Percentiles rank a stretch among this genome's conserved stretches.
phyloP scores from a whole-genome alignment of 345 rosid species.

The Brassica juncea region DNA sequence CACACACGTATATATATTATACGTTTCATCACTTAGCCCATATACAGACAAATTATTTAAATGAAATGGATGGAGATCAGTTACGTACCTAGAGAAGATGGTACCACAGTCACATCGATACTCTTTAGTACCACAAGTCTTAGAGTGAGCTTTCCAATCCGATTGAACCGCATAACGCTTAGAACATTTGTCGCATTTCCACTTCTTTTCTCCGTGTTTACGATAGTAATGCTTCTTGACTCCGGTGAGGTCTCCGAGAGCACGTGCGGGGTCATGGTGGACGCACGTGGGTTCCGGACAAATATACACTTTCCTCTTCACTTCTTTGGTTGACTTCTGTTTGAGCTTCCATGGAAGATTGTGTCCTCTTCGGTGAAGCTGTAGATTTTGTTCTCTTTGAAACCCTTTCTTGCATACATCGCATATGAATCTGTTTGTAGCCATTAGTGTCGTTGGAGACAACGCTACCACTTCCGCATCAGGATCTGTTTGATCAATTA shows the following conservation, averaged over 20 bases:
- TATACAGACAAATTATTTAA: slow-evolving; percentile 35
- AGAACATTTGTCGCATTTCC: slow-evolving; percentile 87
- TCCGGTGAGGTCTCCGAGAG: slow-evolving; percentile 87
- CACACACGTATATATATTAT: slow-evolving; percentile 11
- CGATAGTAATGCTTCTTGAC: slow-evolving; percentile 77
- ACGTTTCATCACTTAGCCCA: slow-evolving; percentile 28
- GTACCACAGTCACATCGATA: slow-evolving; percentile 91
- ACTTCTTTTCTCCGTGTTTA: slow-evolving; percentile 86
- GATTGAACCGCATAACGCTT: slow-evolving; percentile 83
- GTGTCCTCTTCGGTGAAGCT: slow-evolving; percentile 89
- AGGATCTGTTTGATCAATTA: slow-evolving; percentile 55
- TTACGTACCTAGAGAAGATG: slow-evolving; percentile 73
- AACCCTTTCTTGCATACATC: slow-evolving; percentile 91
- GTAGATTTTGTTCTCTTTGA: slow-evolving; percentile 83
- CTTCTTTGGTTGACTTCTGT: slow-evolving; percentile 80
- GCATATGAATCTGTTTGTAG: slow-evolving; percentile 85
- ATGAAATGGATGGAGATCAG: slow-evolving; percentile 37
- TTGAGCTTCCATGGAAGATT: slow-evolving; percentile 85
- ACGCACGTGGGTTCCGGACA: slow-evolving; percentile 88
- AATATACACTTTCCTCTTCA: slow-evolving; percentile 75
- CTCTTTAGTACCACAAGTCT: slow-evolving; percentile 82
- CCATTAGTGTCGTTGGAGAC: slow-evolving; percentile 87
- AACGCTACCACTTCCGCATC: slow-evolving; percentile 88
- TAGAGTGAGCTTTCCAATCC: slow-evolving; percentile 91
- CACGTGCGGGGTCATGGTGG: slow-evolving; percentile 81